Percentiles rank a stretch among this genome's conserved stretches.
These are phyloP conservation scores for Boletus edulis DNA, from an alignment of 768 basidiomycete species.

Conservation along the genomic window DNA sequence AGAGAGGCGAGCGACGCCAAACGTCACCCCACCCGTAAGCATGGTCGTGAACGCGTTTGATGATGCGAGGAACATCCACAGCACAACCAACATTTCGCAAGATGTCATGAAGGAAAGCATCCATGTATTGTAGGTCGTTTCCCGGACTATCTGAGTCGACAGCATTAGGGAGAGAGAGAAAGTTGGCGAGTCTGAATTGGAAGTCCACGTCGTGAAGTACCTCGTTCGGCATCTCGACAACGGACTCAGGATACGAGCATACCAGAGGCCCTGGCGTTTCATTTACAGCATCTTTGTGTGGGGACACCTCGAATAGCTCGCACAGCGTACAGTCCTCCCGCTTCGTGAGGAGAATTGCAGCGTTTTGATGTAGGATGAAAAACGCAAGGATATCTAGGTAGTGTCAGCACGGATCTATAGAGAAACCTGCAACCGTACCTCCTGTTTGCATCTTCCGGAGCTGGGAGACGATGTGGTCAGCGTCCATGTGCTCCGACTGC, in stretches of 20 bases:
- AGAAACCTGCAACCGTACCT: not conserved
- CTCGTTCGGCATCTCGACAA: slow-evolving; percentile 8
- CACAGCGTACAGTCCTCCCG: slow-evolving; percentile 10
- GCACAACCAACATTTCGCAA: not conserved
- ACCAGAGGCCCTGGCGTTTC: slow-evolving; percentile 21
- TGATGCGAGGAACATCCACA: not conserved
- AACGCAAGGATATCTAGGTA: slow-evolving; percentile 35
- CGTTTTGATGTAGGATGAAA: slow-evolving; percentile 41
- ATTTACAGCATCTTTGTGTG: slow-evolving; percentile 27
- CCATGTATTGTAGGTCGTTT: not conserved
- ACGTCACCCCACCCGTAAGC: not conserved
- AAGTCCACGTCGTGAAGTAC: slow-evolving; percentile 13
- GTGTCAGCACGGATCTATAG: not conserved
- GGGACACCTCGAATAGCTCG: slow-evolving; percentile 23
- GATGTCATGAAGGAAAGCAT: not conserved
- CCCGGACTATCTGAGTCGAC: not conserved
- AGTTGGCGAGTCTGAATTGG: slow-evolving; percentile 10
- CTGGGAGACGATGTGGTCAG: not conserved
- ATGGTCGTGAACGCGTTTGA: not conserved
- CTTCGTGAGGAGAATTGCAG: slow-evolving; percentile 38
- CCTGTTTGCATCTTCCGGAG: not conserved
- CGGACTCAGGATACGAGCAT: slow-evolving; percentile 24
- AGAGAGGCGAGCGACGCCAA: not conserved
- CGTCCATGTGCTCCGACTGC: not conserved
- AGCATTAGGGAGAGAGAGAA: not conserved